A percentile compares a stretch with the other conserved stretches of the same genome.
phyloP scores from a whole-genome alignment of 139 green algal genomes.

The Limnomonas spitsbergensis region DNA sequence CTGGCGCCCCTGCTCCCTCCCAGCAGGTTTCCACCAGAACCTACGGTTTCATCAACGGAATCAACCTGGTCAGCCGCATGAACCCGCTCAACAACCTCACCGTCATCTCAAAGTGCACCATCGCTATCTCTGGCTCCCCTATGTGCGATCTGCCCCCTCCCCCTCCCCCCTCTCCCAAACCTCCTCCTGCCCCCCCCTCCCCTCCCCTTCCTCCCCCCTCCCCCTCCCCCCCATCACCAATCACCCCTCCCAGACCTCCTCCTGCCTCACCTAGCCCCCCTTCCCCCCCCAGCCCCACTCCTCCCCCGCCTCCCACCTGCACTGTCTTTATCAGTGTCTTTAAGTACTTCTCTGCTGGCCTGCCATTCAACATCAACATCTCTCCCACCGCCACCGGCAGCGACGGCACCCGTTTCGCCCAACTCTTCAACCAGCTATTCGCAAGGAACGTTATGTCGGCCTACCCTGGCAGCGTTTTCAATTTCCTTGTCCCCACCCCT shows the following conservation, averaged over 20 bases:
- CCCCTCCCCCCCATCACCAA: background rate
- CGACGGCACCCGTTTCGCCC: slow-evolving; percentile 2
- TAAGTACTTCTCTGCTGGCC: background rate
- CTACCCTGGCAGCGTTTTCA: background rate
- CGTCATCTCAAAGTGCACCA: background rate
- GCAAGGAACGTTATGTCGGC: background rate
- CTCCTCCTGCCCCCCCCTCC: background rate
- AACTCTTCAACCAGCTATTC: slow-evolving; percentile 10
- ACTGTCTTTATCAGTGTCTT: slow-evolving; percentile 2
- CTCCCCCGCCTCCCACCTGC: slow-evolving; percentile 5
- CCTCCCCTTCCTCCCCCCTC: background rate
- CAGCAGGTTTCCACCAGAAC: background rate
- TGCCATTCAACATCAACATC: slow-evolving; percentile 1
- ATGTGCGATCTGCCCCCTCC: background rate
- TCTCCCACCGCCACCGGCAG: background rate
- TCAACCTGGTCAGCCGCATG: slow-evolving; percentile 7
- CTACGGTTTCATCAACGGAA: background rate
- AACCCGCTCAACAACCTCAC: too few species aligned
- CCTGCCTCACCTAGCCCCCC: background rate
- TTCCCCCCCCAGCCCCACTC: background rate
- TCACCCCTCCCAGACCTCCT: background rate
- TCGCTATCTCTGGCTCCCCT: background rate
- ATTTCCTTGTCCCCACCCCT: background rate
- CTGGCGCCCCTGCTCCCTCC: background rate
- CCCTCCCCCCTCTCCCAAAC: background rate